phyloP scores from a whole-genome alignment of 2,329 filamentous ascomycete species.

The Fusarium subtropicale region DNA sequence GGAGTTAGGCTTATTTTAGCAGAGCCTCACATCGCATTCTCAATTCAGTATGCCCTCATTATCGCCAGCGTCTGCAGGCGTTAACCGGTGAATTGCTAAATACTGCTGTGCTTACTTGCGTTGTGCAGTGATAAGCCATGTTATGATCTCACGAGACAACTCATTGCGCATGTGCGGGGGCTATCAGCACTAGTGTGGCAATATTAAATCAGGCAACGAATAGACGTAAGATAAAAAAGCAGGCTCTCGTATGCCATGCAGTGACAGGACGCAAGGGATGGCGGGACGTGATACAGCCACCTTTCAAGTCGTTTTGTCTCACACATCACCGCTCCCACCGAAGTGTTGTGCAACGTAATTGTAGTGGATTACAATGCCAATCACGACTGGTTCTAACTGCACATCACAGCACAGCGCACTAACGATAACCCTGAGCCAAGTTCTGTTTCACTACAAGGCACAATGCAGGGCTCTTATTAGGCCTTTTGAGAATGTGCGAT shows the following conservation, averaged over 20 bases:
- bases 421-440: accelerated
- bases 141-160: background rate
- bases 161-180: background rate
- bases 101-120: background rate
- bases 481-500: background rate
- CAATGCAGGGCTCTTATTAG: background rate
- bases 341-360: background rate
- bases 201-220: background rate
- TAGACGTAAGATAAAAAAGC: background rate
- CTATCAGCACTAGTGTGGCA: background rate
- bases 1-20: background rate
- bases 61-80: background rate
- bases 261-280: background rate
- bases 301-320: background rate
- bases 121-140: background rate
- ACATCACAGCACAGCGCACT: background rate
- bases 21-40: background rate
- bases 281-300: background rate
- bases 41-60: background rate
- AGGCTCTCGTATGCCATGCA: background rate
- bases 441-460: background rate
- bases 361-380: background rate
- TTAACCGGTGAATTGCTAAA: background rate
- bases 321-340: background rate
- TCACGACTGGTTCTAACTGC: background rate